phyloP scores from a whole-genome alignment of 176 grass and related monocot species.

The Hordeum vulgare region DNA sequence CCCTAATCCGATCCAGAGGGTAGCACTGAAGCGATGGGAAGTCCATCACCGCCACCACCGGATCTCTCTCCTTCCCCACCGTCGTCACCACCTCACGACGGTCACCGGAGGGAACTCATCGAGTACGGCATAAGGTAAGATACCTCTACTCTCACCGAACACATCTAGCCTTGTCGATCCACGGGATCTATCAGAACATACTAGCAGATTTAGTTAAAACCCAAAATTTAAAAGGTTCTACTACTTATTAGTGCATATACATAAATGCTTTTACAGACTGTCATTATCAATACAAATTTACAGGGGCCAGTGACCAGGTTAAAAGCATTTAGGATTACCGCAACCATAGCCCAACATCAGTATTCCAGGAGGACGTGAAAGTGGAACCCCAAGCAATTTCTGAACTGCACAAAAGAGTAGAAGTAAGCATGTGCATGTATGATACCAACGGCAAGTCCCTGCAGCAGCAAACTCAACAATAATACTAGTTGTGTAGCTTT shows the following conservation, averaged over 20 bases:
- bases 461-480: neutral
- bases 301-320: neutral
- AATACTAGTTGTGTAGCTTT: neutral
- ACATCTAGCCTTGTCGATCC: no score
- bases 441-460: neutral
- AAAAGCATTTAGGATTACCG: neutral
- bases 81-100: no score
- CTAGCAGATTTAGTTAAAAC: neutral
- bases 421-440: neutral
- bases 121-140: no score
- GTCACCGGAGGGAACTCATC: no score
- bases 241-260: neutral
- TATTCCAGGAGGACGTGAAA: neutral
- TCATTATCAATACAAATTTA: neutral
- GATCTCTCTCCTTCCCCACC: no score
- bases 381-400: neutral
- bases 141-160: no score
- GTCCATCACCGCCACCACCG: no score
- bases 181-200: no score
- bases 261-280: neutral
- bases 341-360: neutral
- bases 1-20: no score
- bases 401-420: neutral
- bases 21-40: no score
- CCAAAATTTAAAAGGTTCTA: neutral